phyloP scores from a whole-genome alignment of 2,329 filamentous ascomycete species.

The Ophiosphaerella narmari region DNA sequence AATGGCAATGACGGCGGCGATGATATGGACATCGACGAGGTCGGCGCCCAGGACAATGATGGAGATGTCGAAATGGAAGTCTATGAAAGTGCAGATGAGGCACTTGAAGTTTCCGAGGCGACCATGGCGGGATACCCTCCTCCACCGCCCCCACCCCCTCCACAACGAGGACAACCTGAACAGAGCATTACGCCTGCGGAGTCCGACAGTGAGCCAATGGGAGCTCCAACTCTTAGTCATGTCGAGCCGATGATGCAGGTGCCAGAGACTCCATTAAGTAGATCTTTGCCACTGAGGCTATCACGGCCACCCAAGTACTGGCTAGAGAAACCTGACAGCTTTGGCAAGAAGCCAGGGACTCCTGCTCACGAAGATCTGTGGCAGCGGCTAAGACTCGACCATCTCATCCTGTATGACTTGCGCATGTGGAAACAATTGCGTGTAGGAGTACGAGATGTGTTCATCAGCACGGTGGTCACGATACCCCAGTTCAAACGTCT shows the following conservation, averaged over 20 bases:
- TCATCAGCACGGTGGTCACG: constrained; percentile 94
- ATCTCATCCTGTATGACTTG: constrained; percentile 91
- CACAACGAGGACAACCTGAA: constrained; percentile 53
- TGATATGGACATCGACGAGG: constrained; percentile 55
- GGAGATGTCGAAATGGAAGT: constrained; percentile 57
- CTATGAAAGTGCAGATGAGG: constrained; percentile 60
- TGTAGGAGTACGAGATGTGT: constrained; percentile 87
- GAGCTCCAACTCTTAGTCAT: constrained; percentile 65
- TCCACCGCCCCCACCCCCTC: constrained; percentile 56
- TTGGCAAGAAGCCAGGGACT: constrained; percentile 64
- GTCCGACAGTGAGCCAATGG: constrained; percentile 70
- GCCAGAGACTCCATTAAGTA: constrained; percentile 73
- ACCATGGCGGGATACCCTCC: constrained; percentile 77
- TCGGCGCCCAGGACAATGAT: constrained; percentile 53
- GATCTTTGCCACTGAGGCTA: constrained; percentile 52
- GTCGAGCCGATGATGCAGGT: constrained; percentile 72
- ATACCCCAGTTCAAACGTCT: constrained; percentile 96
- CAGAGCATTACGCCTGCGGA: constrained; percentile 71
- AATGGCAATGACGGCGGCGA: constrained; percentile 46
- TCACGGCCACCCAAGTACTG: constrained; percentile 79
- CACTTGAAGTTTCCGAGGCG: constrained; percentile 75
- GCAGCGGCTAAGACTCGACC: constrained; percentile 87
- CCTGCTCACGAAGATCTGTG: constrained; percentile 84
- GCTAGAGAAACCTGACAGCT: constrained; percentile 77
- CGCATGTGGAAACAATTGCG: constrained; percentile 96